phyloP scores from a whole-genome alignment of 768 basidiomycete species.

The Postia placenta region DNA sequence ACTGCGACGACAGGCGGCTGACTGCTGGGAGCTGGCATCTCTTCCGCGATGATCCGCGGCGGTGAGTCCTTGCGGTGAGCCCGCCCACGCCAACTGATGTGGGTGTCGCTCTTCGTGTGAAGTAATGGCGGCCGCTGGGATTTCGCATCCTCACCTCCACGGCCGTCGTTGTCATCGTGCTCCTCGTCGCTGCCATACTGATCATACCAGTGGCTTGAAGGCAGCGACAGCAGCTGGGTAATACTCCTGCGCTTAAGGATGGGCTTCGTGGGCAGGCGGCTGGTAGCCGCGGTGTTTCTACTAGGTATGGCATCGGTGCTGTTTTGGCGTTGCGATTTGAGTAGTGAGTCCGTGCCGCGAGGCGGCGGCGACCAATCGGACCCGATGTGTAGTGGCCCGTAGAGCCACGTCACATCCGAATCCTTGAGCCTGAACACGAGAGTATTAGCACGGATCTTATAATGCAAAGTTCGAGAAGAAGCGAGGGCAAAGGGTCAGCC shows the following conservation, averaged over 20 bases:
- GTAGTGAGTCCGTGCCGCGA: conserved; percentile 25
- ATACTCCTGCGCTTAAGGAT: conserved; percentile 96
- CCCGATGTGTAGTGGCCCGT: conserved; percentile 95
- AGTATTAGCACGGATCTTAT: too few relatives aligned
- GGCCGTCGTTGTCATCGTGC: conserved; percentile 1
- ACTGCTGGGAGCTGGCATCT: not conserved
- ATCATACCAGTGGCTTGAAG: conserved; percentile 19
- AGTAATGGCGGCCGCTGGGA: conserved; percentile 52
- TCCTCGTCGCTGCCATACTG: conserved; percentile 14
- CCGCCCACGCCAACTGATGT: conserved; percentile 46
- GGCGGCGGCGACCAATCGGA: conserved; percentile 65
- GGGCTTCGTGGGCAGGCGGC: conserved; percentile 52
- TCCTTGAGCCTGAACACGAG: conserved; percentile 97
- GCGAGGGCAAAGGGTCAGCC: too few relatives aligned
- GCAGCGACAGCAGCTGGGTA: conserved; percentile 64
- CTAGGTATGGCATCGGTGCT: conserved; percentile 36
- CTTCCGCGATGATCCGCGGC: conserved; percentile 42
- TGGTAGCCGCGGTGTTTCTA: conserved; percentile 6
- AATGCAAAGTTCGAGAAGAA: too few relatives aligned
- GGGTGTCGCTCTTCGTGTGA: conserved; percentile 88
- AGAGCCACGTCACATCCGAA: conserved; percentile 98
- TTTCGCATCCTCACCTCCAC: not conserved
- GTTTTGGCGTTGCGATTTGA: conserved; percentile 22
- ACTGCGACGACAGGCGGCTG: conserved; percentile 13
- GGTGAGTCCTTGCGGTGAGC: conserved; percentile 63